These are phyloP conservation scores for Boechera divaricarpa DNA, from an alignment of 345 rosid species.

Conservation along the genomic window DNA sequence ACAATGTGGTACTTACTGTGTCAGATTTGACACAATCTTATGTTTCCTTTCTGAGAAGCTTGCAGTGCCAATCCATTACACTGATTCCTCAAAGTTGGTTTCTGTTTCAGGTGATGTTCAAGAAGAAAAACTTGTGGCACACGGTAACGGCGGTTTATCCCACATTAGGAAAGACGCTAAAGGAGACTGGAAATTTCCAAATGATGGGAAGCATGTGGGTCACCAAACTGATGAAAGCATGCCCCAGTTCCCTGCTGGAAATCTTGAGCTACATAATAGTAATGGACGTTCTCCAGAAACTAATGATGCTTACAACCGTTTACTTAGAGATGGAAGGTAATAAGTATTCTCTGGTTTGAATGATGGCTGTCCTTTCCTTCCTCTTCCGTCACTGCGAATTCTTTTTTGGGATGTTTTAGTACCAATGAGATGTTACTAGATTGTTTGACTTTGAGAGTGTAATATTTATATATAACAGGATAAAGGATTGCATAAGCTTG, in stretches of 20 bases:
- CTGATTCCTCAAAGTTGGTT: conserved; percentile 38
- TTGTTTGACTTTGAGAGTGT: conserved; percentile 18
- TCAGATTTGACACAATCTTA: background rate
- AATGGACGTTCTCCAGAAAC: conserved; percentile 48
- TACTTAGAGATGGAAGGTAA: conserved; percentile 81
- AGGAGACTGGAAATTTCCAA: conserved; percentile 47
- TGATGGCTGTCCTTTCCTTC: conserved; percentile 21
- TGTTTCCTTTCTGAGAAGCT: conserved; percentile 25
- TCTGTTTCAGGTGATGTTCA: conserved; percentile 51
- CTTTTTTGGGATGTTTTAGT: conserved; percentile 16
- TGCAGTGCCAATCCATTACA: conserved; percentile 16
- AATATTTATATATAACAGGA: conserved; percentile 51
- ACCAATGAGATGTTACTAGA: conserved; percentile 18
- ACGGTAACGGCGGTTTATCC: conserved; percentile 47
- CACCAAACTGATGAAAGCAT: conserved; percentile 45
- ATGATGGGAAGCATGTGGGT: conserved; percentile 49
- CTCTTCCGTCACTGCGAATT: conserved; percentile 1
- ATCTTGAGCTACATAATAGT: conserved; percentile 35
- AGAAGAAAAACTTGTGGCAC: conserved; percentile 44
- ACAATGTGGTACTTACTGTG: conserved; percentile 20
- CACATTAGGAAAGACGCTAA: conserved; percentile 44
- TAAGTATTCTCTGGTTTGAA: conserved; percentile 17
- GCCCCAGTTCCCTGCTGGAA: conserved; percentile 42
- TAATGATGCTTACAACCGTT: conserved; percentile 55
- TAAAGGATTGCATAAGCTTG: conserved; percentile 70